Evolutionary conservation across 2,329 filamentous ascomycete species (phyloP), one percentile per base, ranked within the genome.

Genomic region (Nigrospora oryzae): DNA sequence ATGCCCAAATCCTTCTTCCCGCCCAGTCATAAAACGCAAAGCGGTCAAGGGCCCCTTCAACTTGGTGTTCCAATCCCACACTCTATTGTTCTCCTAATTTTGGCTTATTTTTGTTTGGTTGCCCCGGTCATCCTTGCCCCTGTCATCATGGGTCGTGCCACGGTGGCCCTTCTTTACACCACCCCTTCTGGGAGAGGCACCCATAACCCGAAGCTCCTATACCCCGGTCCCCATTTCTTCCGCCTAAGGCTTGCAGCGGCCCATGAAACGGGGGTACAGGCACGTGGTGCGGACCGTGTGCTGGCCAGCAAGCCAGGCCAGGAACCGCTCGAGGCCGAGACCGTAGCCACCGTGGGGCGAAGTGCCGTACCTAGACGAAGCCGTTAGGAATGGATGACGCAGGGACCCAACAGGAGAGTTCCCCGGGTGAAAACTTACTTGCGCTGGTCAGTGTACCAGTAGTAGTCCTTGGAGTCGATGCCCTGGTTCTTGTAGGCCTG

Each of bases 391-490:
- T 35, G 30, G 10, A 7, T 4, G n/a, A 5, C 10, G 19, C 8
- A 13, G 13, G 33, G 13, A n/a, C 34, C 13, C 2, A 36, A n/a
- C 14, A 14, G 14, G 14, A 14, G 3, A 36, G 15, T n/a, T 5
- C 13, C 15, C 11, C 13, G 34, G 45, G 43, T 23, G 32, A 42
- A 5, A 35, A 81, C 84, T 74, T 69, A 90, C 87, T 93, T 95
- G 63, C 90, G 77, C 78, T 95, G 89, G 69, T 96, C 93, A 31
- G 89, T 94, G 72, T 97, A 98, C 93, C 93, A 98, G 76, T 94
- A 97, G 71, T 97, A 97, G 38, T 84, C 83, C 56, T 78, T 79
- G 16, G 89, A 81, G 56, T 87, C 81, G 63, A 97, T 94, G 36
- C 84, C 84, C 68, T 96, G 86, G 50, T 84, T 81, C 66, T 89